A percentile compares a stretch with the other conserved stretches of the same genome.
Conservation (phyloP, 2,329 filamentous ascomycete genomes). For the Microdochium trichocladiopsis region DNA sequence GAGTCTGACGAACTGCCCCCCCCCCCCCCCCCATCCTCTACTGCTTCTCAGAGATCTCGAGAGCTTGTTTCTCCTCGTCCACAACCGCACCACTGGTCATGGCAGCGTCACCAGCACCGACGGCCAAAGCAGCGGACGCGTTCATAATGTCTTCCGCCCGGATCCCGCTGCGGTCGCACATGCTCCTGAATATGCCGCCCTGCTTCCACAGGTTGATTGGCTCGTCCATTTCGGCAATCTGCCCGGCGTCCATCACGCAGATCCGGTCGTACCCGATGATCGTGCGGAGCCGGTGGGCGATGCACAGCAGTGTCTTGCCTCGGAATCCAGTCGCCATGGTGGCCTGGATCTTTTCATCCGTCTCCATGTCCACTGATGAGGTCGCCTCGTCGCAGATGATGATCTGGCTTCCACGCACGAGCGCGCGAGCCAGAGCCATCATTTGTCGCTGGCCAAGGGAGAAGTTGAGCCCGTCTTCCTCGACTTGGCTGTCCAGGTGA, state of each 20-base stretch:
- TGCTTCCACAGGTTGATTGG: conserved; percentile 64
- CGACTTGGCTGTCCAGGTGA: conserved; percentile 76
- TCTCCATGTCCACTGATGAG: conserved; percentile 89
- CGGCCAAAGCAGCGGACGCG: conserved; percentile 28
- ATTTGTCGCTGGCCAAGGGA: conserved; percentile 91
- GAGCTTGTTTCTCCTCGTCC: conserved; percentile 7
- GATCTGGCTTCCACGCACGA: conserved; percentile 82
- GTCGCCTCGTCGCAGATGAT: conserved; percentile 98
- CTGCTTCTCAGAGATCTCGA: conserved; percentile 2
- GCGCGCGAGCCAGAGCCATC: conserved; percentile 85
- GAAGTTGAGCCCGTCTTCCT: conserved; percentile 95
- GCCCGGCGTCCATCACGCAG: conserved; percentile 88
- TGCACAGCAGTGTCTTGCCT: conserved; percentile 84
- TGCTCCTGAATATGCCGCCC: conserved; percentile 75
- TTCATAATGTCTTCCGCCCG: conserved; percentile 43
- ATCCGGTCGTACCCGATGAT: conserved; percentile 94
- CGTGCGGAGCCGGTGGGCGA: conserved; percentile 85
- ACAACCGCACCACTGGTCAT: not conserved
- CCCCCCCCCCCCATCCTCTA: no score
- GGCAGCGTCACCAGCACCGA: conserved; percentile 2
- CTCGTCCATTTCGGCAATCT: conserved; percentile 78
- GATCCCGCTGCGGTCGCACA: conserved; percentile 87
- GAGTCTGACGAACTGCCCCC: no score
- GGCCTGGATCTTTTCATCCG: conserved; percentile 87
- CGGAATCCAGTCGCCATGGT: conserved; percentile 82